Evolutionary conservation across 2,329 filamentous ascomycete species (phyloP).

Genomic region (Xylariales sp.): DNA sequence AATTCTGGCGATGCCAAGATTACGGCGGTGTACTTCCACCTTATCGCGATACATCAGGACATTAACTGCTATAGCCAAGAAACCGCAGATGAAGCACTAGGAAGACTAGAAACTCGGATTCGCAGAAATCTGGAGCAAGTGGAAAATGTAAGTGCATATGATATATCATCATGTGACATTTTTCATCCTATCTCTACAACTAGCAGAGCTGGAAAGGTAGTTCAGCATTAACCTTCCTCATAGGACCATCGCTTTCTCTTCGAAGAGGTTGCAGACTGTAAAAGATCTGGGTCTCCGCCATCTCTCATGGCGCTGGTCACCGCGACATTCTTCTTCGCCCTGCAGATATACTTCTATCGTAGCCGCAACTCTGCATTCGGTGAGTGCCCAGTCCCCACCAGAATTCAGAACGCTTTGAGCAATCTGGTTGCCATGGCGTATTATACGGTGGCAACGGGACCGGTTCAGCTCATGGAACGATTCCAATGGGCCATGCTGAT

Average conservation of each 20-base stretch:
- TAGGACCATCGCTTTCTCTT: background rate
- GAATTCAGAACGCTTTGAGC: background rate
- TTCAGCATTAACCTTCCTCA: background rate
- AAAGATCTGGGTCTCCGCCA: background rate
- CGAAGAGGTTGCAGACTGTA: background rate
- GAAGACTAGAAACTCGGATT: background rate
- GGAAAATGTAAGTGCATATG: background rate
- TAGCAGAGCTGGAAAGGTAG: too few relatives aligned
- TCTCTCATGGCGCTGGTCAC: constrained; percentile 1
- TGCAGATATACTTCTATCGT: background rate
- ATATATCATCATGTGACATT: background rate
- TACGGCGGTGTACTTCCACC: background rate
- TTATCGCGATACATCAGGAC: constrained; percentile 2
- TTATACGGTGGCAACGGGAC: constrained; percentile 2
- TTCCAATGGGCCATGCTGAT: constrained; percentile 3
- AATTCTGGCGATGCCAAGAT: background rate
- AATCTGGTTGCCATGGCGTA: constrained; percentile 1
- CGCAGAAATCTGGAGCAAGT: background rate
- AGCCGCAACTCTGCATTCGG: background rate
- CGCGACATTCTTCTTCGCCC: background rate
- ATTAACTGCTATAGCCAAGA: constrained; percentile 2
- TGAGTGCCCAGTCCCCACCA: background rate
- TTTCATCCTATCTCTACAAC: background rate
- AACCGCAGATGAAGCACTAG: background rate
- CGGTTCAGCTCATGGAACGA: constrained; percentile 1